Conservation (phyloP, 2,329 filamentous ascomycete genomes). For the Ophiocordyceps robertsii region DNA sequence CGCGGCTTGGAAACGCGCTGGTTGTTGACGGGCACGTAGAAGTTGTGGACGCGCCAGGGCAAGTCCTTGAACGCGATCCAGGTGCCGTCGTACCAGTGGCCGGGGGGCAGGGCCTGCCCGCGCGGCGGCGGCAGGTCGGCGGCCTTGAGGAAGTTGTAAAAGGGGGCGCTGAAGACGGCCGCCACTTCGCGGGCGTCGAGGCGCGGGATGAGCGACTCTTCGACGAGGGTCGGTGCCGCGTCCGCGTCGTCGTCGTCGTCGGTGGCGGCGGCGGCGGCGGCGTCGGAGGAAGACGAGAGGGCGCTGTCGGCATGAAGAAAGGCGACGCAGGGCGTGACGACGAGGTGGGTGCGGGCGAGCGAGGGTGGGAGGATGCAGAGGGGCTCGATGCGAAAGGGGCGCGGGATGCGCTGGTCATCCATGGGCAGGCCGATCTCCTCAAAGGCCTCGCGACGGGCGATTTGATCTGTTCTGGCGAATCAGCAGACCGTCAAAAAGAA, state of each 20-base stretch:
- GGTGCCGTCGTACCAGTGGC: conserved; percentile 70
- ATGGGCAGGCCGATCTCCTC: conserved; percentile 87
- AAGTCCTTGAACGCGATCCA: conserved; percentile 71
- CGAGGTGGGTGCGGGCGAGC: conserved; percentile 59
- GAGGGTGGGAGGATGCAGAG: conserved; percentile 72
- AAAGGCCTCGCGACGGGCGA: conserved; percentile 76
- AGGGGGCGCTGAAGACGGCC: conserved; percentile 82
- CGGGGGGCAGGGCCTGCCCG: conserved; percentile 27
- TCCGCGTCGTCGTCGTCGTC: conserved; percentile 4
- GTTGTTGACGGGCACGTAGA: conserved; percentile 69
- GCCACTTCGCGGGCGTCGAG: conserved; percentile 86
- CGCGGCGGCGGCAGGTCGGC: conserved; percentile 37
- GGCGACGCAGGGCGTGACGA: conserved; percentile 64
- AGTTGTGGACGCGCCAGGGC: conserved; percentile 82
- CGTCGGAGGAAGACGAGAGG: not conserved
- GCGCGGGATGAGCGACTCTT: conserved; percentile 61
- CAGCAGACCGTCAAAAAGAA: not conserved
- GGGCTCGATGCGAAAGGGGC: conserved; percentile 73
- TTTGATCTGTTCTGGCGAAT: conserved; percentile 43
- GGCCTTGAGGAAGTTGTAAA: conserved; percentile 64
- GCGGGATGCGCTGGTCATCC: conserved; percentile 53
- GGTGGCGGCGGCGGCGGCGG: not conserved
- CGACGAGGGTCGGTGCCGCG: conserved; percentile 31
- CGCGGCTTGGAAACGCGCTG: conserved; percentile 53
- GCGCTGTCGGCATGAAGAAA: conserved; percentile 53